A percentile compares a stretch with the other conserved stretches of the same genome.
phyloP scores from a whole-genome alignment of 495 filamentous ascomycete species.

The Neurospora sp. region DNA sequence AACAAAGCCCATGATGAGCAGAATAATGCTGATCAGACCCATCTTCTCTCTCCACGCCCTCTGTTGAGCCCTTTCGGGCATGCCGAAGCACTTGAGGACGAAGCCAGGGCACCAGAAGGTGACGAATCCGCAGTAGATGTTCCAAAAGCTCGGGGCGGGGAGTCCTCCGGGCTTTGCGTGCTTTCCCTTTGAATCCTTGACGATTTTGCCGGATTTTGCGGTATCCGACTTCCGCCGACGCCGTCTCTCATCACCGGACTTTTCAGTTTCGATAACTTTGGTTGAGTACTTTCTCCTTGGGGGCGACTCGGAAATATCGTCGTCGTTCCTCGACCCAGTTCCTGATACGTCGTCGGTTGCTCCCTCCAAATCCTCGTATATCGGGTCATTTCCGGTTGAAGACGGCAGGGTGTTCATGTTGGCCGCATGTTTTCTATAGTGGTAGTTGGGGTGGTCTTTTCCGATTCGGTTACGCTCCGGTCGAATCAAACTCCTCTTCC shows the following conservation, averaged over 20 bases:
- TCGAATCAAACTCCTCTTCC: conserved; percentile 76
- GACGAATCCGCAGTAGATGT: conserved; percentile 82
- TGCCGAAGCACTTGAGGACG: conserved; percentile 74
- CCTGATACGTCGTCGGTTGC: conserved; percentile 30
- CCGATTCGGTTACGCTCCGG: conserved; percentile 80
- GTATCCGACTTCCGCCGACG: conserved; percentile 22
- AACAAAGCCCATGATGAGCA: conserved; percentile 78
- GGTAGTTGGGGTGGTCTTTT: conserved; percentile 80
- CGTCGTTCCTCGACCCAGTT: conserved; percentile 26
- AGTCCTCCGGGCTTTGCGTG: conserved; percentile 50
- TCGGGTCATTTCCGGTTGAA: conserved; percentile 81
- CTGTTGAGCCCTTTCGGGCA: conserved; percentile 77
- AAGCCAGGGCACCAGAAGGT: conserved; percentile 94
- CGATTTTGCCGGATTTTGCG: conserved; percentile 32
- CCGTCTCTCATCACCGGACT: conserved; percentile 13
- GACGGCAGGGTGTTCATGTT: conserved; percentile 84
- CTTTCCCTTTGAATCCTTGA: conserved; percentile 50
- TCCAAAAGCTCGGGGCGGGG: conserved; percentile 85
- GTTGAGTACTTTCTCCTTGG: conserved; percentile 18
- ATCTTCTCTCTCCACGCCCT: conserved; percentile 99
- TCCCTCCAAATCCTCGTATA: conserved; percentile 57
- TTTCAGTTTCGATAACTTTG: conserved; percentile 25
- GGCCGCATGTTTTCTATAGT: conserved; percentile 84
- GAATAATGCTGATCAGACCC: conserved; percentile 87
- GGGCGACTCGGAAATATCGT: conserved; percentile 28